A percentile compares a stretch with the other conserved stretches of the same genome.
phyloP scores from a whole-genome alignment of 2,329 filamentous ascomycete genomes.

The Aspergillus viridinutans region DNA sequence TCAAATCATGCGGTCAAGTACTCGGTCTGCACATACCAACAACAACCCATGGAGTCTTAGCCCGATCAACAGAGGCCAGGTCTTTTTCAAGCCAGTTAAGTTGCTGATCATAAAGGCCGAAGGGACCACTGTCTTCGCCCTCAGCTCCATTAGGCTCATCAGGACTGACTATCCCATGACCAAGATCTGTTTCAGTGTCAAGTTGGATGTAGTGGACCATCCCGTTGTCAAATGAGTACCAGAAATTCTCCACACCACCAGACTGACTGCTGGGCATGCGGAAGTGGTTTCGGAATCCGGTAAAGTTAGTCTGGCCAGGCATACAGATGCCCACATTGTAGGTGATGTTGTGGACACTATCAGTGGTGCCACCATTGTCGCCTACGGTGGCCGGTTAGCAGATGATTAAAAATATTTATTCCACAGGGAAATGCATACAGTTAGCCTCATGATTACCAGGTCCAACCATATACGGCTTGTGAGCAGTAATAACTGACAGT shows the following conservation, averaged over 20 bases:
- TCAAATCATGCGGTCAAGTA: not conserved
- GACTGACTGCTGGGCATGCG: constrained; percentile 18
- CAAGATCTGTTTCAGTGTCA: not conserved
- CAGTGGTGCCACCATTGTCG: constrained; percentile 3
- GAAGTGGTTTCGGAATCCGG: constrained; percentile 20
- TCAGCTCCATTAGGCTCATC: not conserved
- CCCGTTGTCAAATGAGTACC: not conserved
- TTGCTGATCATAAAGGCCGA: not conserved
- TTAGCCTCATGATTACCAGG: not conserved
- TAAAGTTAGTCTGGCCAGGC: constrained; percentile 22
- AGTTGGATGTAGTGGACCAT: not conserved
- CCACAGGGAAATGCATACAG: not conserved
- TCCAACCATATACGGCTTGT: not conserved
- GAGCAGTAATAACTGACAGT: not conserved
- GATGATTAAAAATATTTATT: not conserved
- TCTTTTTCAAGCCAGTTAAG: not conserved
- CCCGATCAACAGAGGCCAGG: not conserved
- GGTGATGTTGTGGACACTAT: constrained; percentile 9
- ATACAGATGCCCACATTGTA: constrained; percentile 18
- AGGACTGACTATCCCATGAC: not conserved
- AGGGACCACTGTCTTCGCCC: not conserved
- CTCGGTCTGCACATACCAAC: not conserved
- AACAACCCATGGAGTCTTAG: not conserved
- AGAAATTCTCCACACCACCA: not conserved
- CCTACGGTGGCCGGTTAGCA: not conserved